Percentiles rank a stretch among this genome's conserved stretches.
phyloP scores from a whole-genome alignment of 163 green algal species.

The Scenedesmus sp. region DNA sequence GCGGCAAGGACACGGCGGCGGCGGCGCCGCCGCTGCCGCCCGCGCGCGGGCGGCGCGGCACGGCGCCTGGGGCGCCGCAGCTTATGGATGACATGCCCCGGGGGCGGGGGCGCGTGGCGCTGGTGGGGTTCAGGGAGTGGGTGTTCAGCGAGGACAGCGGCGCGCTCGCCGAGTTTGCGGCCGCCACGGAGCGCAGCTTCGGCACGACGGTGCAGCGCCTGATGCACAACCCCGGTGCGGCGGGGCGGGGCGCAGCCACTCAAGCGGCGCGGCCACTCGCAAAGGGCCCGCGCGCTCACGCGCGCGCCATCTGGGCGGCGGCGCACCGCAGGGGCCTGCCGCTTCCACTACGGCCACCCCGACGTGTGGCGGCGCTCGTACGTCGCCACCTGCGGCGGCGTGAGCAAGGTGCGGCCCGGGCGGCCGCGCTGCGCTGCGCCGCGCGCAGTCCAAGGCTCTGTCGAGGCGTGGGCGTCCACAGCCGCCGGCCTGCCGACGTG shows the following conservation, averaged over 20 bases:
- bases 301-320: no score
- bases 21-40: no score
- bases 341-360: conserved; percentile 92
- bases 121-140: conserved; percentile 85
- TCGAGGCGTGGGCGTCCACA: background rate
- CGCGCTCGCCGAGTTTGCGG: conserved; percentile 81
- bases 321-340: conserved; percentile 7
- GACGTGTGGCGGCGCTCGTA: conserved; percentile 89
- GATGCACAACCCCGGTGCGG: conserved; percentile 65
- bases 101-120: conserved; percentile 31
- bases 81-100: conserved; percentile 1
- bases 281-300: no score
- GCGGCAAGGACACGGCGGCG: no score
- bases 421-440: conserved; percentile 27
- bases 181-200: conserved; percentile 86
- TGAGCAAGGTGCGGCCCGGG: conserved; percentile 66
- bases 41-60: no score
- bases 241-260: no score
- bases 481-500: background rate
- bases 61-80: background rate
- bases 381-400: conserved; percentile 79
- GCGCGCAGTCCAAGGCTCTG: background rate
- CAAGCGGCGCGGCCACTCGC: no score
- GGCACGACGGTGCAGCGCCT: conserved; percentile 79
- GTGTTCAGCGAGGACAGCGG: conserved; percentile 78